A percentile compares a stretch with the other conserved stretches of the same genome.
phyloP scores from a whole-genome alignment of 1,139 yeast species.

The Blastobotrys illinoisensis region DNA sequence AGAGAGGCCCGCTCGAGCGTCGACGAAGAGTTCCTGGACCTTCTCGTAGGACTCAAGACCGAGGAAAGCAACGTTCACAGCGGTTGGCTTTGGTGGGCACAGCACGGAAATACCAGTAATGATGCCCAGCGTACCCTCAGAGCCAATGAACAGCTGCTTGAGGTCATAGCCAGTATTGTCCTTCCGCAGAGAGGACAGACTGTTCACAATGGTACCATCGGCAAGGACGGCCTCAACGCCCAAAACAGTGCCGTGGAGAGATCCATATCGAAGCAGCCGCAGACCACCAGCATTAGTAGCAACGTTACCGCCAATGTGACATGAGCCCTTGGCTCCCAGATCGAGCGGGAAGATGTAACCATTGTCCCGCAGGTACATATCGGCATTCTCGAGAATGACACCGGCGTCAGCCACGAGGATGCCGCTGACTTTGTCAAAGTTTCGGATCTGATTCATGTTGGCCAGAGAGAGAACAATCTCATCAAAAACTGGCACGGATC shows the following conservation, averaged over 20 bases:
- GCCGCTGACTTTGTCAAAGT: slow-evolving; percentile 79
- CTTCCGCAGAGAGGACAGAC: slow-evolving; percentile 78
- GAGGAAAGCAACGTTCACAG: slow-evolving; percentile 82
- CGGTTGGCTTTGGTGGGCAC: slow-evolving; percentile 88
- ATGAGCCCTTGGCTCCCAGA: slow-evolving; percentile 94
- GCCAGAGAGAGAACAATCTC: slow-evolving; percentile 73
- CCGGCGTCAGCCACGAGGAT: slow-evolving; percentile 89
- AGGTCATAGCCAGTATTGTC: slow-evolving; percentile 93
- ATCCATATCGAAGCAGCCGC: slow-evolving; percentile 81
- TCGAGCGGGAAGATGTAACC: slow-evolving; percentile 93
- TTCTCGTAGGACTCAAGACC: slow-evolving; percentile 77
- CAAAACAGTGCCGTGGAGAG: slow-evolving; percentile 84
- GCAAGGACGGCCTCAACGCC: slow-evolving; percentile 92
- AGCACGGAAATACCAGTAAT: slow-evolving; percentile 86
- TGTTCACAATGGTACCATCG: slow-evolving; percentile 75
- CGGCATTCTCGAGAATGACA: slow-evolving; percentile 80
- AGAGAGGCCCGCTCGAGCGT: slow-evolving; percentile 71
- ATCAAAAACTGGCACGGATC: slow-evolving; percentile 88
- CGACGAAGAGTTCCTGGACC: slow-evolving; percentile 75
- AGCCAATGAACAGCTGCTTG: slow-evolving; percentile 87
- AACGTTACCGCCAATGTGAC: slow-evolving; percentile 93
- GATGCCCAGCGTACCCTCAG: slow-evolving; percentile 87
- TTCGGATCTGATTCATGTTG: slow-evolving; percentile 69
- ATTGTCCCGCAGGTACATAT: slow-evolving; percentile 65
- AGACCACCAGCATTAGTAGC: slow-evolving; percentile 98